Evolutionary conservation across 2,329 filamentous ascomycete genomes (phyloP).

Genomic region (Zasmidium angulare): DNA sequence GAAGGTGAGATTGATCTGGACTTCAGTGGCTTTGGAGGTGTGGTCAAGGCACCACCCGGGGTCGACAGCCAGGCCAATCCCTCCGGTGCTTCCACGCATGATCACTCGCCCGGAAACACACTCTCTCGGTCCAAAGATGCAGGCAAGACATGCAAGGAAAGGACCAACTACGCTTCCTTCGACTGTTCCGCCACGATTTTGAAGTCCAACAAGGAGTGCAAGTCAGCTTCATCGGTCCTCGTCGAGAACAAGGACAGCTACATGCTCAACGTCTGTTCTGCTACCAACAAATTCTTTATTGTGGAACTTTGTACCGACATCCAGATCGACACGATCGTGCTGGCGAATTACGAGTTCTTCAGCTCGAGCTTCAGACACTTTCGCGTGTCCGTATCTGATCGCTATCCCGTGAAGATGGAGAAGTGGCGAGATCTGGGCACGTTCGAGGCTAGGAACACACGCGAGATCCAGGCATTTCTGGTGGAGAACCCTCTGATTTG

Average conservation of each 20-base stretch:
- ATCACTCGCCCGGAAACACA: constrained; percentile 5
- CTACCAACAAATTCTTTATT: constrained; percentile 87
- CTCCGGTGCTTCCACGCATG: constrained; percentile 4
- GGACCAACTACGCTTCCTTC: constrained; percentile 96
- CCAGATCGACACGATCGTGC: constrained; percentile 89
- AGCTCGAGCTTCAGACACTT: constrained; percentile 94
- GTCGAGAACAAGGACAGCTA: constrained; percentile 98
- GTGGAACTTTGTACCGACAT: constrained; percentile 87
- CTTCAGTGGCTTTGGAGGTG: constrained; percentile 62
- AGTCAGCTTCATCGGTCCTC: constrained; percentile 83
- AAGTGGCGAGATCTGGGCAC: constrained; percentile 88
- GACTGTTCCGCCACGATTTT: constrained; percentile 92
- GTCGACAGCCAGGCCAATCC: constrained; percentile 3
- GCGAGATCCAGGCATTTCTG: constrained; percentile 90
- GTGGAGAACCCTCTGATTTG: constrained; percentile 95
- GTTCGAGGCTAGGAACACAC: constrained; percentile 87
- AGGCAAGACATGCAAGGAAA: constrained; percentile 94
- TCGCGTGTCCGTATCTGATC: constrained; percentile 86
- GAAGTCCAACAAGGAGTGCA: constrained; percentile 83
- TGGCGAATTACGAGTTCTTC: constrained; percentile 99
- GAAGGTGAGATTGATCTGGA: constrained; percentile 82
- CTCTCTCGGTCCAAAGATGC: constrained; percentile 72
- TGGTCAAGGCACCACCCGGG: constrained; percentile 20
- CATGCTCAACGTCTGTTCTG: constrained; percentile 89
- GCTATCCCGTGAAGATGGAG: constrained; percentile 87